Percentiles rank a stretch among this genome's conserved stretches.
These are phyloP conservation scores for Trichoderma asperelloides DNA, from an alignment of 495 filamentous ascomycete species.

Conservation along the genomic window DNA sequence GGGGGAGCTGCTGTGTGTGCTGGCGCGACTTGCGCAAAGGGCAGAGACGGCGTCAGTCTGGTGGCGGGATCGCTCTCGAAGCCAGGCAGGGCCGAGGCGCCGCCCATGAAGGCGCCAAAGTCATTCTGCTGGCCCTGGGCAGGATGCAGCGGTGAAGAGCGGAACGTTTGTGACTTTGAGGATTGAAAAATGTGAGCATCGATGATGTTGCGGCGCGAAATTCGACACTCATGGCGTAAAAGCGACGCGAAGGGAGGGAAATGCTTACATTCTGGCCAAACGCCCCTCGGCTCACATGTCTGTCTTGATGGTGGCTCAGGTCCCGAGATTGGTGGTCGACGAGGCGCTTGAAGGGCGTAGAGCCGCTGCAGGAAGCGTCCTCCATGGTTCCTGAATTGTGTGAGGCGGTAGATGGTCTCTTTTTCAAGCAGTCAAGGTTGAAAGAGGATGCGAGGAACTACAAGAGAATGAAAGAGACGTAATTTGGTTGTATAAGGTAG, in stretches of 20 bases:
- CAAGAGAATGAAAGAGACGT: neutral
- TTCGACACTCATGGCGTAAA: neutral
- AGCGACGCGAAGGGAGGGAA: neutral
- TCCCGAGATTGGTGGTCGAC: slow-evolving; percentile 61
- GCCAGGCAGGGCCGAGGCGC: neutral
- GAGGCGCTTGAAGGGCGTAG: slow-evolving; percentile 49
- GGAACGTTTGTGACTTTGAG: neutral
- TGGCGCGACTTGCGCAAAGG: slow-evolving; percentile 1
- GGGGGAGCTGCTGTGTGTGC: slow-evolving; percentile 2
- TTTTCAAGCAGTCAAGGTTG: neutral
- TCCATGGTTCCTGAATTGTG: slow-evolving; percentile 5
- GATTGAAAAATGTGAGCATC: neutral
- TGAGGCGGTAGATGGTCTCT: neutral
- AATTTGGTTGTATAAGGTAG: neutral
- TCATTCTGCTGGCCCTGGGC: slow-evolving; percentile 6
- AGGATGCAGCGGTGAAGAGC: neutral
- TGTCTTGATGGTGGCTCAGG: slow-evolving; percentile 63
- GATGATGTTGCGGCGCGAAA: neutral
- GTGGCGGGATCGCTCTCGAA: neutral
- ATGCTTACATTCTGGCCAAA: neutral
- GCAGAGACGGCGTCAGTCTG: neutral
- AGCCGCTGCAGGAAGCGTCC: slow-evolving; percentile 12
- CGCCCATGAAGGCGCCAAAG: slow-evolving; percentile 10
- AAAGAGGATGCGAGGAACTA: neutral
- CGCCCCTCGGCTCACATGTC: slow-evolving; percentile 36